phyloP scores from a whole-genome alignment of 2,329 filamentous ascomycete genomes.

The Aspergillus sp. region DNA sequence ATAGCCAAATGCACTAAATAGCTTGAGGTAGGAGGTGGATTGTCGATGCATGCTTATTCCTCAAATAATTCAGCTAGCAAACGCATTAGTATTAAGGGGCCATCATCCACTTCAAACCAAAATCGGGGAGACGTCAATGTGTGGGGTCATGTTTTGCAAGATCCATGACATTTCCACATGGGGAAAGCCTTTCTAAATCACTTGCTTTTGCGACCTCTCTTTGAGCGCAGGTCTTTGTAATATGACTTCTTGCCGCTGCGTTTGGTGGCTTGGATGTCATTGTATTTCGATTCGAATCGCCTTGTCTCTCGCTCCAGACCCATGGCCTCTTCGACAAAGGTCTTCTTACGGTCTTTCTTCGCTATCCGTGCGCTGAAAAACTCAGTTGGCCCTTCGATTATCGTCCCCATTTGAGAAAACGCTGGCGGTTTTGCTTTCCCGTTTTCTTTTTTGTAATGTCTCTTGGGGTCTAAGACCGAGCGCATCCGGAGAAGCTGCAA shows the following conservation, averaged over 20 bases:
- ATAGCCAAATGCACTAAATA: not conserved
- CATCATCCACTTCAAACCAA: too few species aligned
- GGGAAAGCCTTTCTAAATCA: slow-evolving; percentile 7
- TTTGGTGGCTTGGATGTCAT: slow-evolving; percentile 73
- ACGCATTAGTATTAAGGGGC: too few species aligned
- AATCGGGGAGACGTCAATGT: too few species aligned
- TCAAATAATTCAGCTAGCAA: too few species aligned
- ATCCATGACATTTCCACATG: not conserved
- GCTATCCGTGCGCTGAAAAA: slow-evolving; percentile 72
- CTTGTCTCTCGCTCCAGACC: slow-evolving; percentile 55
- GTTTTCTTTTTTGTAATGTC: slow-evolving; percentile 81
- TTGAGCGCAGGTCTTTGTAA: slow-evolving; percentile 69
- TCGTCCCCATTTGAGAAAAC: slow-evolving; percentile 80
- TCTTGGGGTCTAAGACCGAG: slow-evolving; percentile 77
- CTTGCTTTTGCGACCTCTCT: slow-evolving; percentile 35
- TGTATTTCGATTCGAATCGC: slow-evolving; percentile 81
- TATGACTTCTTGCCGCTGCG: slow-evolving; percentile 80
- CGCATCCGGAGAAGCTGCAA: slow-evolving; percentile 85
- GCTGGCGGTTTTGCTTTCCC: slow-evolving; percentile 64
- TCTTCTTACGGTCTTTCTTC: slow-evolving; percentile 81
- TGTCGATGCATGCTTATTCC: too few species aligned
- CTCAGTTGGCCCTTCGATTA: slow-evolving; percentile 82
- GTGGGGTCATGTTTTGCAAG: not conserved
- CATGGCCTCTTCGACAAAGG: slow-evolving; percentile 76
- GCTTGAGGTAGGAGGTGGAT: not conserved